Conservation (phyloP, 192 early-diverging fungal genomes). For the Coemansia nantahalensis region DNA sequence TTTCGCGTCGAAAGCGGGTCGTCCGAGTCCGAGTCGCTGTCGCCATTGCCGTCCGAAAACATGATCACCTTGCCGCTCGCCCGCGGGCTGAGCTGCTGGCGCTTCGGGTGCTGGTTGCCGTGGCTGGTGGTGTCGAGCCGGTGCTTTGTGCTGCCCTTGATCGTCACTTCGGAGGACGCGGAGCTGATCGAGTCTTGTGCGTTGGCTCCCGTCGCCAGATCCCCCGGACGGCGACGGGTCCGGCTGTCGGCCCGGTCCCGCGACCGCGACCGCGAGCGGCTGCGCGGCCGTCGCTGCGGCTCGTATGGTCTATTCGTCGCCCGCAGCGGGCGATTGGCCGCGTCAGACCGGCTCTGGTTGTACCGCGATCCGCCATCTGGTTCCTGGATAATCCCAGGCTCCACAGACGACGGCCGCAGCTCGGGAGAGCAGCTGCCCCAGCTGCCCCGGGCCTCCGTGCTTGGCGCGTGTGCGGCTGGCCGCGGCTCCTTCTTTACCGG, state of each 20-base stretch:
- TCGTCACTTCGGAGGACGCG: conserved; percentile 8
- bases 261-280: conserved; percentile 3
- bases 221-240: background rate
- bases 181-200: background rate
- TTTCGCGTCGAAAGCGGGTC: background rate
- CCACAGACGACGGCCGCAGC: background rate
- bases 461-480: background rate
- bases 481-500: background rate
- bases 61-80: conserved; percentile 5
- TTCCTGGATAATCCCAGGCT: background rate
- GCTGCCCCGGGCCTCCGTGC: background rate
- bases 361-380: background rate
- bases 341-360: background rate
- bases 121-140: conserved; percentile 2
- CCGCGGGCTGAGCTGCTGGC: conserved; percentile 19
- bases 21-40: conserved; percentile 11
- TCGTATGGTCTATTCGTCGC: too few species aligned
- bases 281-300: too few species aligned
- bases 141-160: conserved; percentile 38
- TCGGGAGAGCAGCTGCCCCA: background rate
- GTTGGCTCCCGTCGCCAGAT: background rate
- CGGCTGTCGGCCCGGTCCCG: background rate
- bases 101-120: conserved; percentile 5
- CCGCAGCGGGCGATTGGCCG: background rate
- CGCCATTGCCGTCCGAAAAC: conserved; percentile 16